phyloP scores from a whole-genome alignment of 176 grass and related monocot species.

The Tillandsia fasciculata region DNA sequence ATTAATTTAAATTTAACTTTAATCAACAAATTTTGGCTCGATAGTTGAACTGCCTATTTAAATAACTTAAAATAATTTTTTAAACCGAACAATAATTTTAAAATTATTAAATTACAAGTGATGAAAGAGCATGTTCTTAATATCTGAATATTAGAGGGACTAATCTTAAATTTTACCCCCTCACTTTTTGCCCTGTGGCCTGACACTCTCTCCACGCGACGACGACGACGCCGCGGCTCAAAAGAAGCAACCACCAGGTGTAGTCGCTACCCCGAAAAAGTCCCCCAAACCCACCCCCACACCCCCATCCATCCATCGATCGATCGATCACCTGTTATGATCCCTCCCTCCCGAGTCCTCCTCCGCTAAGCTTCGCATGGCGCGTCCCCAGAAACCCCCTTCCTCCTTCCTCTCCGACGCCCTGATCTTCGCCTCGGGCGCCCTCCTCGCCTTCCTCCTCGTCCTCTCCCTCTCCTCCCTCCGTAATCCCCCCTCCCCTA shows the following conservation, averaged over 20 bases:
- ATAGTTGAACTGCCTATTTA: no score
- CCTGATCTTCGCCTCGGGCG: constrained; percentile 54
- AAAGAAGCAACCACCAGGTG: background rate
- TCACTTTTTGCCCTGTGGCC: no score
- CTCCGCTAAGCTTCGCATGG: constrained; percentile 3
- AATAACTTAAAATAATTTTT: no score
- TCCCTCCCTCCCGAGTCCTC: background rate
- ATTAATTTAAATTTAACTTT: no score
- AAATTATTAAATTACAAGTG: no score
- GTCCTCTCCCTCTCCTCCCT: constrained; percentile 1
- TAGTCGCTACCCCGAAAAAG: background rate
- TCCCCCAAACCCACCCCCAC: background rate
- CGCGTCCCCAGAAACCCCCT: constrained; percentile 10
- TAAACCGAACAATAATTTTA: no score
- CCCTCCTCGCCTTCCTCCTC: constrained; percentile 30
- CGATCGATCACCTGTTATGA: background rate
- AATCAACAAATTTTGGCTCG: no score
- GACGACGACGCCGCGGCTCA: background rate
- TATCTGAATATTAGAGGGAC: no score
- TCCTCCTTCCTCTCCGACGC: constrained; percentile 32
- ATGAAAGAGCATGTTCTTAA: no score
- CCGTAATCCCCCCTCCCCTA: background rate
- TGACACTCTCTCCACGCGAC: no score
- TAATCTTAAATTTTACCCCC: no score
- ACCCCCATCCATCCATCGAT: background rate